Base-by-base conservation (phyloP, 768 basidiomycete species). In the Tulasnella sp. region DNA sequence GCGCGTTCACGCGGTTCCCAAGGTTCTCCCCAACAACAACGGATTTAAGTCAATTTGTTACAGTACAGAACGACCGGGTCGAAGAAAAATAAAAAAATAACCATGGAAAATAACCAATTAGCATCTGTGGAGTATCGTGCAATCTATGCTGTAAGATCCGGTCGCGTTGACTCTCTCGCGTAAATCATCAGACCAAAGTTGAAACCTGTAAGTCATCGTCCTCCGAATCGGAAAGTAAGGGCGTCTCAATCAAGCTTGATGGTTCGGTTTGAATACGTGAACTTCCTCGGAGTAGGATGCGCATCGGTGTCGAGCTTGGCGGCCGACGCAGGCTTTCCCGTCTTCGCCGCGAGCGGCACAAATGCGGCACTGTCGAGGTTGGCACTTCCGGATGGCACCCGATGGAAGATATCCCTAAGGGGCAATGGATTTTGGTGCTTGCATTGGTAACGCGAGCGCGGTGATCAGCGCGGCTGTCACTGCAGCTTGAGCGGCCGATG, bases 321-420 rank as follows among this genome's bases (percentile, higher is more conserved):
- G 37, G 17, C 71, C 71, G 3, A 72, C 39, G 29, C 71, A 72
- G 11, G 22, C n/a, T 4, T 62, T 72, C 26, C 71, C 71, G 29
- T 72, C 71, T 34, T 40, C 26, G 3, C 71, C 71, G 39, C 62
- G 37, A n/a, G 62, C 32, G n/a, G 35, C 37, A 35, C 69, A 72
- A 16, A 72, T 63, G n/a, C 42, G 64, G 26, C 71, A 72, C 36
- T 62, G 29, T 12, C 71, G 29, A n/a, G 71, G 71, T n/a, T 62
- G 62, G 22, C 71, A 22, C 62, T 26, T 36, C 14, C 71, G 62
- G 9, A 39, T 37, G 26, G 71, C 37, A 12, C 71, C 71, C 5
- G 64, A 37, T 12, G 62, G 1, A 5, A 64, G 62, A 32, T 40
- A 72, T 5, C 70, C 70, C 32, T 47, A 44, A 19, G 68, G 68